Evolutionary conservation across 73 alveolate genomes (phyloP), one percentile per base, ranked within the genome.

Genomic region (Blepharisma stoltei): DNA sequence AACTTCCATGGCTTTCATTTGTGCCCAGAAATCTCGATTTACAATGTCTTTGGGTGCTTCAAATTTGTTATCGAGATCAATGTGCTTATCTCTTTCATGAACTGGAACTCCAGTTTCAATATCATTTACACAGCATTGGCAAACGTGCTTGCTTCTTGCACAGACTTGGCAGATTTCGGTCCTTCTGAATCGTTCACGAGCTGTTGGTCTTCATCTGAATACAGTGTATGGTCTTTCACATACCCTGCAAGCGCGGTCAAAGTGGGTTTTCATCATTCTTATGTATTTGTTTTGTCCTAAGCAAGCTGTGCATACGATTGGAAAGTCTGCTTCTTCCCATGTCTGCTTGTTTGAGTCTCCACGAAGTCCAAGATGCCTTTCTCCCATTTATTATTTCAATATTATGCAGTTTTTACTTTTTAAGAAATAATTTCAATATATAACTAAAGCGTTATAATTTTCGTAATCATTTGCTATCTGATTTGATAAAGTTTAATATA

Each of bases 161-260:
- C 99, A 97, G n/a, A 98, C 93, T 54, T 95, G 90, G 78, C 99
- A 97, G 20, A 97, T 90, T 79, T 97, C 99, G 18, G 99, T 97
- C 76, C 88, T 93, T 86, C 95, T 97, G 71, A 83, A 87, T 54
- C 99, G 78, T 66, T 94, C 88, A 54, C 94, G 83, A 9, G 85
- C 73, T 46, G 97, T 98, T 65, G 99, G 99, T 78, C 91, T 96
- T 98, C 99, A 96, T 69, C 97, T 90, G 78, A 96, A 96, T 14
- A 94, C 95, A 8, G 99, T 95, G 87, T 92, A 95, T 6, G 99
- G 99, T 73, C 98, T 90, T 18, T 87, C 82, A 78, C 99, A 96
- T 6, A 95, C 88, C 81, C 93, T 90, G 76, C 99, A 96, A 81
- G 95, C 98, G 65, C 85, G 84, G 53, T 94, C 98, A 83, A 92